A percentile compares a stretch with the other conserved stretches of the same genome.
Conservation (phyloP, 257 asterid species). For the Ehretia macrophylla region DNA sequence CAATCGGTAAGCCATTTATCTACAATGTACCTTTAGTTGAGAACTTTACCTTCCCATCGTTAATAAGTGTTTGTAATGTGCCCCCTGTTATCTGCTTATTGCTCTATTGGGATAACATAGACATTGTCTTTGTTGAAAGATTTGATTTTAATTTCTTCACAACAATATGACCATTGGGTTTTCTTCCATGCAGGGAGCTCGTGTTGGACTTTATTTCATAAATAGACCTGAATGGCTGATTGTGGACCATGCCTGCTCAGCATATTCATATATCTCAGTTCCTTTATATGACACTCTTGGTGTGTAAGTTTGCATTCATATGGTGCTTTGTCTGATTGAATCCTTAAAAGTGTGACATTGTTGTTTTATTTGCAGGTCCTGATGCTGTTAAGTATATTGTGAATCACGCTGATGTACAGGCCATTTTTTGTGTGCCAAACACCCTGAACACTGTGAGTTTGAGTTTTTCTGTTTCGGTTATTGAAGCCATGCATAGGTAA, state of each 20-base stretch:
- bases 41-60: not conserved
- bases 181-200: conserved; percentile 60
- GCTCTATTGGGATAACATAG: not conserved
- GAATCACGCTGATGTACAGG: conserved; percentile 76
- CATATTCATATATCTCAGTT: conserved; percentile 81
- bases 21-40: not conserved
- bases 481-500: not conserved
- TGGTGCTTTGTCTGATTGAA: conserved; percentile 17
- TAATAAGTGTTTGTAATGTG: not conserved
- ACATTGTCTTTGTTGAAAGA: not conserved
- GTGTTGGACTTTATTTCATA: conserved; percentile 83
- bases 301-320: conserved; percentile 39
- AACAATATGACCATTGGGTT: conserved; percentile 15
- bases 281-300: conserved; percentile 99
- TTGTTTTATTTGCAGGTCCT: conserved; percentile 60
- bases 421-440: conserved; percentile 80
- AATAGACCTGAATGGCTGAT: conserved; percentile 94
- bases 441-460: conserved; percentile 74
- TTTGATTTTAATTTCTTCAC: not conserved
- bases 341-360: conserved; percentile 17
- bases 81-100: not conserved
- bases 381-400: conserved; percentile 91
- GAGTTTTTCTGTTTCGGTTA: not conserved
- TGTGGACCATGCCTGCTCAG: conserved; percentile 92
- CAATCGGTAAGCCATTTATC: conserved; percentile 43